Conservation (phyloP, 2,329 filamentous ascomycete genomes). For the Colletotrichum truncatum region DNA sequence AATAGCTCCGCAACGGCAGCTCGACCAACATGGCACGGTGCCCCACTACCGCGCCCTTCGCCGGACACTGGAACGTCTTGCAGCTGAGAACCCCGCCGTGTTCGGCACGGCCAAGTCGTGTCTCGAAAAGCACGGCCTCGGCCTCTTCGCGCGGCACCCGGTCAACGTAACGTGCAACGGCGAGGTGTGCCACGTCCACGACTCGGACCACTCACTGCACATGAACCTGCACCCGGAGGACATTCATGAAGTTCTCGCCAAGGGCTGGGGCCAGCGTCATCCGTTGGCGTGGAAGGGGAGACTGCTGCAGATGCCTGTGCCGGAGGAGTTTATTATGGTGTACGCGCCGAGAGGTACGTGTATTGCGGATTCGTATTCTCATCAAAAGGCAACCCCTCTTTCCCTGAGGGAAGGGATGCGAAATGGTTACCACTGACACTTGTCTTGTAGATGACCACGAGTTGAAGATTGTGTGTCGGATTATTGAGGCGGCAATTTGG, state of each 20-base stretch:
- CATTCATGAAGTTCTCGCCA: slow-evolving; percentile 74
- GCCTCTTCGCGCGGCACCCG: slow-evolving; percentile 74
- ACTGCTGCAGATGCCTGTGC: slow-evolving; percentile 72
- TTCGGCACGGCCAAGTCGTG: slow-evolving; percentile 75
- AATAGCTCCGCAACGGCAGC: slow-evolving; percentile 84
- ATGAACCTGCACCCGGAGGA: slow-evolving; percentile 83
- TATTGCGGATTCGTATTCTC: too few relatives aligned
- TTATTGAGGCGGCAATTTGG: slow-evolving; percentile 80
- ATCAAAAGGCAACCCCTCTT: too few relatives aligned
- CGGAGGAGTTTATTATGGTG: slow-evolving; percentile 80
- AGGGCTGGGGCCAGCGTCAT: slow-evolving; percentile 81
- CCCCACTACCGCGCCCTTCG: slow-evolving; percentile 66
- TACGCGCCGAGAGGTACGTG: slow-evolving; percentile 74
- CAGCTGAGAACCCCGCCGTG: slow-evolving; percentile 50
- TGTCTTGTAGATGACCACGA: slow-evolving; percentile 65
- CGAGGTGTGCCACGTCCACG: slow-evolving; percentile 86
- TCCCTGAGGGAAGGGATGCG: background rate
- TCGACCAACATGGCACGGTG: slow-evolving; percentile 69
- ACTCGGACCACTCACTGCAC: slow-evolving; percentile 80
- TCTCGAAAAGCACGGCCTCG: slow-evolving; percentile 84
- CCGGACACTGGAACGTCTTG: slow-evolving; percentile 61
- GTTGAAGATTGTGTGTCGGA: slow-evolving; percentile 70
- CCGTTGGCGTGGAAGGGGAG: slow-evolving; percentile 73
- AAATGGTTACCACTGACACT: slow-evolving; percentile 6
- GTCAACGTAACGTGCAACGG: slow-evolving; percentile 78